Percentiles rank a stretch among this genome's conserved stretches.
phyloP scores from a whole-genome alignment of 148 eudicot genomes.

The Mesembryanthemum crystallinum region DNA sequence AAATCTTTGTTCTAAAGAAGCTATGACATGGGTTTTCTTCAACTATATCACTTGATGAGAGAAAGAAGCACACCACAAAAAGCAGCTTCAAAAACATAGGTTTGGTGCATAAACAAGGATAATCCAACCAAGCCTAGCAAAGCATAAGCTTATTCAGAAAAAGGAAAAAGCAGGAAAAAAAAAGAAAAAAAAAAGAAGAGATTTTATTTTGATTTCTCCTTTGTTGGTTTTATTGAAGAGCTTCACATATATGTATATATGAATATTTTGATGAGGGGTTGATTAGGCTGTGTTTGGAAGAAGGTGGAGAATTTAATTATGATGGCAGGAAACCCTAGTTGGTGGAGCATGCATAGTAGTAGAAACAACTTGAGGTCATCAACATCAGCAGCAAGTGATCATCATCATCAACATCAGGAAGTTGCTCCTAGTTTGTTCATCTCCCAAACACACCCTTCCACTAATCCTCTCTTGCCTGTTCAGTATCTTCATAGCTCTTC shows the following conservation, averaged over 20 bases:
- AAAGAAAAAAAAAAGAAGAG: not conserved
- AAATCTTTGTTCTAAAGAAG: conserved; percentile 15
- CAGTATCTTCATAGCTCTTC: conserved; percentile 32
- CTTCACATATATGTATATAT: conserved; percentile 5
- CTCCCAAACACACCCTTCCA: conserved; percentile 33
- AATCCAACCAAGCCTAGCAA: conserved; percentile 16
- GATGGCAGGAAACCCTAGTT: conserved; percentile 83
- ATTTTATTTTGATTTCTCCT: too few relatives aligned
- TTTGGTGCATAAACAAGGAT: conserved; percentile 18
- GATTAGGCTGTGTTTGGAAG: conserved; percentile 12
- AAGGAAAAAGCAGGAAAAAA: not conserved
- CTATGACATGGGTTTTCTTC: conserved; percentile 37
- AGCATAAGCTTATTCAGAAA: not conserved
- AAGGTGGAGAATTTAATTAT: conserved; percentile 38
- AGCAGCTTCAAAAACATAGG: conserved; percentile 15
- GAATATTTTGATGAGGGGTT: conserved; percentile 14
- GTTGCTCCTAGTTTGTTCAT: conserved; percentile 26
- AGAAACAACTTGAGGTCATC: conserved; percentile 34
- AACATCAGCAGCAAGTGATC: conserved; percentile 33
- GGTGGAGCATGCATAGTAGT: conserved; percentile 67
- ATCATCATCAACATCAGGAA: conserved; percentile 18
- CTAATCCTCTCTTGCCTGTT: conserved; percentile 22
- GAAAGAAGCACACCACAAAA: conserved; percentile 26
- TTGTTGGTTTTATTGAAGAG: not conserved
- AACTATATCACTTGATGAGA: conserved; percentile 43